These are phyloP conservation scores for Phytopythium montanum DNA, from an alignment of 352 stramenopile species.

Conservation along the genomic window DNA sequence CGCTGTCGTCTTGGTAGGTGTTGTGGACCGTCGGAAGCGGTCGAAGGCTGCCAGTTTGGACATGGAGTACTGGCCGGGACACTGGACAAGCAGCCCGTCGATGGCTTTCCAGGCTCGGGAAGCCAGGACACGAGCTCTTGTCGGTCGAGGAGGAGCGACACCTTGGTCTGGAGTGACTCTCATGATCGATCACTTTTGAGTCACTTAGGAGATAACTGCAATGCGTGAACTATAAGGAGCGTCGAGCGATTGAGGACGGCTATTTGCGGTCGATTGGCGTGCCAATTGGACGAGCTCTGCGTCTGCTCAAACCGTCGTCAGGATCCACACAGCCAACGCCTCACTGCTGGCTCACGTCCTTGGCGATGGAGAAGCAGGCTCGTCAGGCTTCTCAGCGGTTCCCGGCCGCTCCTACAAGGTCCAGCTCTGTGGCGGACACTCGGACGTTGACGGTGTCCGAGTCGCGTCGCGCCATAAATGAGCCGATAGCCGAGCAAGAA, in stretches of 20 bases:
- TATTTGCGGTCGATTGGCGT: neutral
- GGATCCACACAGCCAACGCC: neutral
- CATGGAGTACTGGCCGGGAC: neutral
- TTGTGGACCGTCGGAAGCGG: neutral
- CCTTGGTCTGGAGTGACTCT: neutral
- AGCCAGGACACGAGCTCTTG: neutral
- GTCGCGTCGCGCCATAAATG: neutral
- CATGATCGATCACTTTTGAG: neutral
- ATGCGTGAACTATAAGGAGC: too few relatives aligned
- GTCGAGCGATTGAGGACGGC: neutral
- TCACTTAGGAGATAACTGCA: too few relatives aligned
- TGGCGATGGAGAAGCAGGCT: neutral
- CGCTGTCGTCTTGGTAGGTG: neutral
- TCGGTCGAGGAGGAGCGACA: neutral
- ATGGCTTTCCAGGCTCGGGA: neutral
- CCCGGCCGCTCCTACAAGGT: neutral
- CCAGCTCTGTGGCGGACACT: neutral
- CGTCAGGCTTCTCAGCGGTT: neutral
- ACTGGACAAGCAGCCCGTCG: neutral
- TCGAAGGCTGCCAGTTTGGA: slow-evolving; percentile 1
- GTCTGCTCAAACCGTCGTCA: neutral
- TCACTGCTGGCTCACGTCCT: neutral
- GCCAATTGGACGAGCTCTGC: neutral
- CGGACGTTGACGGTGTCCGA: neutral
- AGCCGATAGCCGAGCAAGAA: neutral